Evolutionary conservation across 306 rosid species (phyloP).

Genomic region (Gillenia trifoliata): DNA sequence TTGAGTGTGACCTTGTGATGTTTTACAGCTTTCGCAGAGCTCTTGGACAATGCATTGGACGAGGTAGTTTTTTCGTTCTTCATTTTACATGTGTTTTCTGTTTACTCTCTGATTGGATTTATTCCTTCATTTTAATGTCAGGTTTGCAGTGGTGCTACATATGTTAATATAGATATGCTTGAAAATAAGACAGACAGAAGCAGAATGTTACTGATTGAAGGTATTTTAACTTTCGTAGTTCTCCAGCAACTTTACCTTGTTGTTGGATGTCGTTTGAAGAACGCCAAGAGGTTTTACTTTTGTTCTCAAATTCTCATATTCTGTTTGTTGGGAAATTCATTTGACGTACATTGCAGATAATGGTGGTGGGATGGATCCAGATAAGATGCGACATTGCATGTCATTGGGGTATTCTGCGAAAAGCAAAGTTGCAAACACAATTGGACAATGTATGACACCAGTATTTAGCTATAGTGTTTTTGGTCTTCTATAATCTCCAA

Average conservation of each 20-base stretch:
- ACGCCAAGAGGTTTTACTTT: background rate
- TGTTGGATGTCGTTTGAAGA: background rate
- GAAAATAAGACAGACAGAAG: slow-evolving; percentile 59
- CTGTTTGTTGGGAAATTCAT: background rate
- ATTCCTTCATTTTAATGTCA: slow-evolving; percentile 31
- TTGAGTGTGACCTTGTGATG: slow-evolving; percentile 3
- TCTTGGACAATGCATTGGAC: slow-evolving; percentile 87
- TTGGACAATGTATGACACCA: slow-evolving; percentile 68
- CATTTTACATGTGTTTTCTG: background rate
- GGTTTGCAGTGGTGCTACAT: slow-evolving; percentile 88
- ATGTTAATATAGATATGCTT: slow-evolving; percentile 75
- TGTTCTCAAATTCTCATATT: slow-evolving; percentile 14
- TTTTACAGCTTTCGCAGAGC: slow-evolving; percentile 93
- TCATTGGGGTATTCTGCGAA: slow-evolving; percentile 87
- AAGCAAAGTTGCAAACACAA: slow-evolving; percentile 86
- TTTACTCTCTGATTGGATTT: slow-evolving; percentile 10
- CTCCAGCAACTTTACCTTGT: background rate
- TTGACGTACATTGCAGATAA: slow-evolving; percentile 62
- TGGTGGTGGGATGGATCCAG: slow-evolving; percentile 99
- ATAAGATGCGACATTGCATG: slow-evolving; percentile 98
- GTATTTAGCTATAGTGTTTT: slow-evolving; percentile 2
- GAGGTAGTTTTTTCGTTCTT: slow-evolving; percentile 50
- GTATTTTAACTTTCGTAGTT: slow-evolving; percentile 28
- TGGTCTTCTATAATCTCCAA: background rate
- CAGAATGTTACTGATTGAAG: slow-evolving; percentile 82